Conservation (phyloP, 169 alveolate species). For the Babesia ovis region DNA sequence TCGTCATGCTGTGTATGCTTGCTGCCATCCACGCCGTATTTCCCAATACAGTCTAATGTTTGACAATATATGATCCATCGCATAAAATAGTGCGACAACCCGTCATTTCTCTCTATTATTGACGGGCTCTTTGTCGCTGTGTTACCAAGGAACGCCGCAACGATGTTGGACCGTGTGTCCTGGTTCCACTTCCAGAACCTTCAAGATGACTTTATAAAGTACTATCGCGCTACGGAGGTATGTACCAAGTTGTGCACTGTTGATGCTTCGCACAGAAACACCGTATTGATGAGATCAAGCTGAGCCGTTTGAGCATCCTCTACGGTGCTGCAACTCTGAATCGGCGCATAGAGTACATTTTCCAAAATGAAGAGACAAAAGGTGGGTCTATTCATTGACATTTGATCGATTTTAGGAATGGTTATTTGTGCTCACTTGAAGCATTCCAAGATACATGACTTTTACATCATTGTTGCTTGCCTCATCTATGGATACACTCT, state of each 20-base stretch:
- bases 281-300: slow-evolving; percentile 64
- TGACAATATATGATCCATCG: too few species aligned
- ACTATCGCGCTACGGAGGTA: slow-evolving; percentile 58
- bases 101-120: too few species aligned
- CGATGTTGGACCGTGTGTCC: slow-evolving; percentile 44
- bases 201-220: slow-evolving; percentile 67
- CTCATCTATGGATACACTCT: slow-evolving; percentile 63
- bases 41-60: too few species aligned
- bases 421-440: slow-evolving; percentile 69
- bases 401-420: slow-evolving; percentile 24
- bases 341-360: slow-evolving; percentile 55
- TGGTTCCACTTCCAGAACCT: slow-evolving; percentile 68
- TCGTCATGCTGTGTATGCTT: too few species aligned
- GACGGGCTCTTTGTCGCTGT: background rate
- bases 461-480: slow-evolving; percentile 66
- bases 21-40: too few species aligned
- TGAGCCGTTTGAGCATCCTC: slow-evolving; percentile 60
- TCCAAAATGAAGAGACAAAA: slow-evolving; percentile 47
- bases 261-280: slow-evolving; percentile 29
- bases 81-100: too few species aligned
- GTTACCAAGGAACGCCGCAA: background rate
- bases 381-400: slow-evolving; percentile 9
- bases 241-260: too few species aligned
- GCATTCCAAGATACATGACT: slow-evolving; percentile 67
- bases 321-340: slow-evolving; percentile 65